A percentile compares a stretch with the other conserved stretches of the same genome.
These are phyloP conservation scores for Aciculosporium take DNA, from an alignment of 2,329 filamentous ascomycete species.

Conservation along the genomic window DNA sequence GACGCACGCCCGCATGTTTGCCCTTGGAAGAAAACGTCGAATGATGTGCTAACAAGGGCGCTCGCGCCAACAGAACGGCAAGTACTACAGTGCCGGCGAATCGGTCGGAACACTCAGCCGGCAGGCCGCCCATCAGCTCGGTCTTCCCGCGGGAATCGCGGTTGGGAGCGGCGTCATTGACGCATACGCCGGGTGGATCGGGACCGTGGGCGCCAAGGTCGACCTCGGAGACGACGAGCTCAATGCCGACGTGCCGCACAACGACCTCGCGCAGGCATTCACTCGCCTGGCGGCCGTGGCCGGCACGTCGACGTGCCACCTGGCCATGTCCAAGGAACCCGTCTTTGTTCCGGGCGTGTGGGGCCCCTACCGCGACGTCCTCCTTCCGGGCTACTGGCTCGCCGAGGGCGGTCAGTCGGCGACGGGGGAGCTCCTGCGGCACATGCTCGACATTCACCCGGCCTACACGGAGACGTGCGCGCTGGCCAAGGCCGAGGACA, in stretches of 20 bases:
- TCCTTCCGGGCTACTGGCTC: slow-evolving; percentile 89
- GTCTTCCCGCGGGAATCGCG: slow-evolving; percentile 73
- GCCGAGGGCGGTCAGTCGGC: slow-evolving; percentile 94
- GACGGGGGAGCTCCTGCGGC: slow-evolving; percentile 84
- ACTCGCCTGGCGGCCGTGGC: slow-evolving; percentile 86
- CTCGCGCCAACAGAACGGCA: slow-evolving; percentile 60
- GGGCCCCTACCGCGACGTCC: slow-evolving; percentile 91
- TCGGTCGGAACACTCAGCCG: slow-evolving; percentile 74
- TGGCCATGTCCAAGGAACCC: slow-evolving; percentile 86
- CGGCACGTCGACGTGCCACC: slow-evolving; percentile 91
- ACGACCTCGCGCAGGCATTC: slow-evolving; percentile 86
- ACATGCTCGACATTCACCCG: slow-evolving; percentile 89
- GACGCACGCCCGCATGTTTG: neutral
- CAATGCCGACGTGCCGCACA: slow-evolving; percentile 53
- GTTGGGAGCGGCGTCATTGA: slow-evolving; percentile 96
- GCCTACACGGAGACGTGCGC: slow-evolving; percentile 70
- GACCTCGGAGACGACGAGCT: slow-evolving; percentile 53
- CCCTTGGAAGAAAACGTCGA: slow-evolving; percentile 5
- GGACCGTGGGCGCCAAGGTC: slow-evolving; percentile 94
- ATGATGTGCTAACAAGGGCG: neutral
- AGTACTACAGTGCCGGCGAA: slow-evolving; percentile 83
- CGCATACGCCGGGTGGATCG: slow-evolving; percentile 96
- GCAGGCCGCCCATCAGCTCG: slow-evolving; percentile 69
- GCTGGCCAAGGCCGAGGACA: slow-evolving; percentile 65
- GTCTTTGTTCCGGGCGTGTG: slow-evolving; percentile 93